phyloP scores from a whole-genome alignment of 768 basidiomycete species.

The Leucocoprinus leucothites region DNA sequence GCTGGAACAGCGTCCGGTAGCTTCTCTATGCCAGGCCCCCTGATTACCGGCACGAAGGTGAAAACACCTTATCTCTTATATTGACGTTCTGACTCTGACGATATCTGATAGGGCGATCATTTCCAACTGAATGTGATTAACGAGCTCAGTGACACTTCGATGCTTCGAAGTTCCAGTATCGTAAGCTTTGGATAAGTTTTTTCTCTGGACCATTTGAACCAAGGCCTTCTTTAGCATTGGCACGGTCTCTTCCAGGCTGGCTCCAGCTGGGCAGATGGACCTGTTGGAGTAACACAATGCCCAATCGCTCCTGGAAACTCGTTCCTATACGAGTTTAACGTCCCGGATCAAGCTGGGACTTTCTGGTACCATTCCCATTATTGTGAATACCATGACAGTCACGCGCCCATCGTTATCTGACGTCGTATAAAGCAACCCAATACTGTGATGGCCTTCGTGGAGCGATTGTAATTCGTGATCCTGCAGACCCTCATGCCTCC shows the following conservation, averaged over 20 bases:
- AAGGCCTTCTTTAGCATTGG: conserved; percentile 35
- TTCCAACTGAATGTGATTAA: conserved; percentile 49
- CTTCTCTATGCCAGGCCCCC: conserved; percentile 25
- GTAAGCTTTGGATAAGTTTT: conserved; percentile 26
- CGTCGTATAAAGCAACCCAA: conserved; percentile 32
- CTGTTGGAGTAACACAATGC: conserved; percentile 37
- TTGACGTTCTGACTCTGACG: neutral
- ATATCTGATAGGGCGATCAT: conserved; percentile 30
- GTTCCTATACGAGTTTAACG: conserved; percentile 37
- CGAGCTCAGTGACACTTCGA: conserved; percentile 40
- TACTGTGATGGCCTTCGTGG: conserved; percentile 58
- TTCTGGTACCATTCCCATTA: conserved; percentile 42
- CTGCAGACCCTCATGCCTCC: conserved; percentile 30
- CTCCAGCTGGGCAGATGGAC: conserved; percentile 39
- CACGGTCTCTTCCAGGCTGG: conserved; percentile 37
- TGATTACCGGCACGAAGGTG: conserved; percentile 29
- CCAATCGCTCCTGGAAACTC: conserved; percentile 36
- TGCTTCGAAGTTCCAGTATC: conserved; percentile 49
- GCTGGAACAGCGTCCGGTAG: conserved; percentile 22
- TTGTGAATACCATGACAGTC: conserved; percentile 19
- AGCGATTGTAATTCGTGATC: conserved; percentile 43
- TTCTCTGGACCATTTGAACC: neutral
- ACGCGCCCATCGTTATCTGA: neutral
- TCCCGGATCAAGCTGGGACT: conserved; percentile 35
- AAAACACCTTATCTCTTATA: neutral